Percentiles rank a stretch among this genome's conserved stretches.
Conservation (phyloP, 1,139 yeast species). For the Taphrina flavorubra region DNA sequence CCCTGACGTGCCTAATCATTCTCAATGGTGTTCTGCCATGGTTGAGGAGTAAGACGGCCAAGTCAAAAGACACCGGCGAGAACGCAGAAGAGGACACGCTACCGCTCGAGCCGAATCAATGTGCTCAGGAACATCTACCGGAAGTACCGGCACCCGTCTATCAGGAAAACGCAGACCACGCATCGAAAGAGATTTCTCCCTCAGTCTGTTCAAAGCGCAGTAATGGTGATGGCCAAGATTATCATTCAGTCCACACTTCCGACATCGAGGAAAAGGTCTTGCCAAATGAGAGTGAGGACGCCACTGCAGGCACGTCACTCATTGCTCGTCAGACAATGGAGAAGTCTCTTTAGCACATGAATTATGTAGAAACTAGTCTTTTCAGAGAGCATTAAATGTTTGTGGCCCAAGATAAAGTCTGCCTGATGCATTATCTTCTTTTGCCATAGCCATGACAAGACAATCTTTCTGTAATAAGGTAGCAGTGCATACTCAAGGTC, state of each 20-base stretch:
- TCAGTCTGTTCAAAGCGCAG: not conserved
- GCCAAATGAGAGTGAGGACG: conserved; percentile 6
- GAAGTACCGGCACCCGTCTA: not conserved
- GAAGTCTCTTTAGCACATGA: not conserved
- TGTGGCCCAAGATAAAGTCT: too few relatives aligned
- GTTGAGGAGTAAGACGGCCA: not conserved
- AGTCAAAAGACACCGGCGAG: not conserved
- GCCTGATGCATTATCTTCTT: too few relatives aligned
- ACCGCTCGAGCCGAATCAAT: not conserved
- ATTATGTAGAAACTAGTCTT: too few relatives aligned
- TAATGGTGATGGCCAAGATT: not conserved
- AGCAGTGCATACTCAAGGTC: too few relatives aligned
- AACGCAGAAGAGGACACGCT: conserved; percentile 7
- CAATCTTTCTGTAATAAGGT: too few relatives aligned
- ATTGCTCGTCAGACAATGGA: not conserved
- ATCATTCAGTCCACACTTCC: not conserved
- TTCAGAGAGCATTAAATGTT: too few relatives aligned
- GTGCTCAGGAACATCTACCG: not conserved
- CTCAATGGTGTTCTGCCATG: conserved; percentile 44
- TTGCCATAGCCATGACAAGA: too few relatives aligned
- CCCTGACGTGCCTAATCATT: conserved; percentile 48
- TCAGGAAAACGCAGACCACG: not conserved
- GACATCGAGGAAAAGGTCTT: conserved; percentile 5
- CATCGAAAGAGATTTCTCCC: not conserved
- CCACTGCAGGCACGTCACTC: conserved; percentile 8